These are phyloP conservation scores for Cercospora citrullina DNA, from an alignment of 2,329 filamentous ascomycete species.

Conservation along the genomic window DNA sequence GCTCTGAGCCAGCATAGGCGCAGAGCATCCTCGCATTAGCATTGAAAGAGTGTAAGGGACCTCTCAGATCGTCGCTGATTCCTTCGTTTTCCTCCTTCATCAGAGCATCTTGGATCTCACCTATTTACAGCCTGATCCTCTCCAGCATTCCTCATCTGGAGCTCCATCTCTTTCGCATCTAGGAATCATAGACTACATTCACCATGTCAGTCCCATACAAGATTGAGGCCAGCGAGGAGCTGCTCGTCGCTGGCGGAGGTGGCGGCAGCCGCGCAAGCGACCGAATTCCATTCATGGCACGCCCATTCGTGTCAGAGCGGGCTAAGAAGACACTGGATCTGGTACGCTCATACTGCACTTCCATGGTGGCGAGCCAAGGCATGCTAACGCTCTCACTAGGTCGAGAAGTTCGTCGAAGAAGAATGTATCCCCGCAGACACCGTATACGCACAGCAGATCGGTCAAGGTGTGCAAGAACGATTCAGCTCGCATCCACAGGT, in stretches of 20 bases:
- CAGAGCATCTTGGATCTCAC: not conserved
- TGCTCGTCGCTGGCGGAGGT: slow-evolving; percentile 32
- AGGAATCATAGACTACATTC: not conserved
- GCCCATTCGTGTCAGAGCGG: slow-evolving; percentile 72
- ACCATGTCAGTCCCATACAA: slow-evolving; percentile 42
- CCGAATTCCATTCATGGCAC: slow-evolving; percentile 59
- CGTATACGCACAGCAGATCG: slow-evolving; percentile 77
- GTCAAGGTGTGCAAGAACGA: slow-evolving; percentile 63
- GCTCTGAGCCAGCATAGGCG: not conserved
- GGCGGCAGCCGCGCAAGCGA: slow-evolving; percentile 50
- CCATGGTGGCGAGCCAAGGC: not conserved
- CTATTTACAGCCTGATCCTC: not conserved
- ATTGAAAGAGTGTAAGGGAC: slow-evolving; percentile 8
- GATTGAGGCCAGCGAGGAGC: slow-evolving; percentile 39
- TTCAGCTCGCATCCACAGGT: slow-evolving; percentile 79
- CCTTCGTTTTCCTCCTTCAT: slow-evolving; percentile 6
- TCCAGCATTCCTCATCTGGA: not conserved
- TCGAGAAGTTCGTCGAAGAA: slow-evolving; percentile 95
- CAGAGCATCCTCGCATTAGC: not conserved
- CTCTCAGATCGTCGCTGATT: not conserved
- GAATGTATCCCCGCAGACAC: slow-evolving; percentile 77
- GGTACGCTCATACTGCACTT: slow-evolving; percentile 42
- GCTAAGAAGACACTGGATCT: slow-evolving; percentile 82
- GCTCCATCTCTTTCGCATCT: not conserved
- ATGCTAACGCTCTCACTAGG: slow-evolving; percentile 13